Percentiles rank a stretch among this genome's conserved stretches.
phyloP scores from a whole-genome alignment of 176 grass and related monocot species.

The Lolium multiflorum region DNA sequence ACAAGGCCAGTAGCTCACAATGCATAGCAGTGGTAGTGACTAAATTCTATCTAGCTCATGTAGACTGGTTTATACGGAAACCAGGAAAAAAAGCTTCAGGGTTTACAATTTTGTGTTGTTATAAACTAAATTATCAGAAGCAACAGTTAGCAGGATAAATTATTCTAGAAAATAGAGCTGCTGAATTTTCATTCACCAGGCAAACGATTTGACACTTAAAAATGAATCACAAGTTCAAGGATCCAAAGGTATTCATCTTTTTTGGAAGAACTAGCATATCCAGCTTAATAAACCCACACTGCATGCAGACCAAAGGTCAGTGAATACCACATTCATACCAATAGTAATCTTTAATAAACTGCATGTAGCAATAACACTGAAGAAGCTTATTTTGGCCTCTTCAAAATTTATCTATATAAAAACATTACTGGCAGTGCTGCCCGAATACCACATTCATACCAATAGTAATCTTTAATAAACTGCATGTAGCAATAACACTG shows the following conservation, averaged over 20 bases:
- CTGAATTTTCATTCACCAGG: neutral
- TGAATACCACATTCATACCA: neutral
- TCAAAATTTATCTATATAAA: conserved; percentile 1
- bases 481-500: neutral
- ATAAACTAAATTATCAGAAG: conserved; percentile 21
- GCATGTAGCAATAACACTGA: neutral
- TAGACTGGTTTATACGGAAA: conserved; percentile 9
- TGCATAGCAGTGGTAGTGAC: neutral
- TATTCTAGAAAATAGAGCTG: neutral
- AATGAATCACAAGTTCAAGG: neutral
- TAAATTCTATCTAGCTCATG: conserved; percentile 12
- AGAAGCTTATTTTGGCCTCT: neutral
- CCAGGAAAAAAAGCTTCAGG: neutral
- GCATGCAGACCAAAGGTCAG: neutral
- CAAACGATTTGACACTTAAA: conserved; percentile 30
- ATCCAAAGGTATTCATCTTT: neutral
- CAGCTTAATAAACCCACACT: neutral
- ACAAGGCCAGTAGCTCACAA: neutral
- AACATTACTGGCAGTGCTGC: neutral
- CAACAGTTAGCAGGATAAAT: neutral
- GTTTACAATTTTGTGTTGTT: neutral
- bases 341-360: neutral
- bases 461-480: neutral
- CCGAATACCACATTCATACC: neutral
- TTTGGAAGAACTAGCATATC: neutral